These are phyloP conservation scores for Cicer judaicum DNA, from an alignment of 306 rosid species.

Conservation along the genomic window DNA sequence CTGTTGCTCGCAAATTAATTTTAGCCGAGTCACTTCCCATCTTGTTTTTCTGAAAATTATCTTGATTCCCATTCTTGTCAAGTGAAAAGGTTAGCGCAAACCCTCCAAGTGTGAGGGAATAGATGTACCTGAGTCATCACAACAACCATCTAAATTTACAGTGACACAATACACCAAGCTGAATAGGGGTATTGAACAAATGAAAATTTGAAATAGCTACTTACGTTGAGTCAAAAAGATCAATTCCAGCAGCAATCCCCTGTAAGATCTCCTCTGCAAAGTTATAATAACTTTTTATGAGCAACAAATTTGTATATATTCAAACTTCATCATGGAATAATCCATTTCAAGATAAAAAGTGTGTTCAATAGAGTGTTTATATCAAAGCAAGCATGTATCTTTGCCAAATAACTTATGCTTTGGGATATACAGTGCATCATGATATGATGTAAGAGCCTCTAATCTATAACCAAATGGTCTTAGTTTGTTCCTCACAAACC, in stretches of 20 bases:
- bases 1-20: conserved; percentile 84
- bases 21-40: conserved; percentile 66
- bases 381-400: neutral
- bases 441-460: neutral
- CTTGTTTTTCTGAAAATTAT: conserved; percentile 46
- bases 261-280: conserved; percentile 94
- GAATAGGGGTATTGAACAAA: conserved; percentile 15
- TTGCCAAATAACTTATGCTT: neutral
- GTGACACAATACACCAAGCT: conserved; percentile 19
- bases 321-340: conserved; percentile 33
- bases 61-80: conserved; percentile 52
- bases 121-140: conserved; percentile 60
- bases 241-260: conserved; percentile 86
- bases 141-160: conserved; percentile 32
- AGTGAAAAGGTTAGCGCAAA: conserved; percentile 80
- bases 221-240: conserved; percentile 86
- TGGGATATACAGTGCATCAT: neutral
- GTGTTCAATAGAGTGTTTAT: neutral
- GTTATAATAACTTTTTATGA: conserved; percentile 42
- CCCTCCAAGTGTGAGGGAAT: conserved; percentile 83
- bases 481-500: neutral
- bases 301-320: conserved; percentile 21
- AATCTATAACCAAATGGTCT: conserved; percentile 6
- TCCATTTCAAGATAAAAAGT: conserved; percentile 29
- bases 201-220: conserved; percentile 48